Percentiles rank a stretch among this genome's conserved stretches.
phyloP scores from a whole-genome alignment of 2,329 filamentous ascomycete genomes.

The Bipolaris bicolor region DNA sequence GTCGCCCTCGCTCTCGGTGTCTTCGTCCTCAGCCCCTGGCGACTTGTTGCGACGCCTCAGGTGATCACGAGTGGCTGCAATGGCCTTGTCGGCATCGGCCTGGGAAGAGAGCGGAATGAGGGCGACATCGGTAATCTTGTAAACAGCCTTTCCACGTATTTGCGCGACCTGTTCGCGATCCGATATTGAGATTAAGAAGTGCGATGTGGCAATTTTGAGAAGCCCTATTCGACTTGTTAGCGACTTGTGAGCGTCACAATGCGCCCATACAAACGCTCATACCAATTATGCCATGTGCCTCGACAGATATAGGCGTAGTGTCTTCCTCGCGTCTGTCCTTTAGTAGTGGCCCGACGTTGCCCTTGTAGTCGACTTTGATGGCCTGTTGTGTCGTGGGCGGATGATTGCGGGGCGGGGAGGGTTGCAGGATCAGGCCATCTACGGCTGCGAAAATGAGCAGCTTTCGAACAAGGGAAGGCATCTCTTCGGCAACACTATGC shows the following conservation, averaged over 20 bases:
- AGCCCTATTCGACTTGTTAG: conserved; percentile 66
- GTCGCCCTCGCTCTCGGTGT: conserved; percentile 44
- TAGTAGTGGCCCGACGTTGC: conserved; percentile 58
- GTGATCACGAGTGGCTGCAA: conserved; percentile 65
- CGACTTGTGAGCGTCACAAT: not conserved
- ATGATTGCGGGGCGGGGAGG: conserved; percentile 64
- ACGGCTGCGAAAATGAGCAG: conserved; percentile 78
- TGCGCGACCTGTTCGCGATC: conserved; percentile 87
- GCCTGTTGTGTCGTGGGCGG: conserved; percentile 61
- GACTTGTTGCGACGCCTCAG: conserved; percentile 47
- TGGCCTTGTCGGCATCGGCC: conserved; percentile 73
- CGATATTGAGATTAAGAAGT: conserved; percentile 86
- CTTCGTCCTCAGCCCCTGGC: conserved; percentile 28
- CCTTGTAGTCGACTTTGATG: conserved; percentile 74
- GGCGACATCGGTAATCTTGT: conserved; percentile 85
- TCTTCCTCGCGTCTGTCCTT: conserved; percentile 49
- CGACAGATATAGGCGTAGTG: conserved; percentile 50
- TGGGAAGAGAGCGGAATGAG: conserved; percentile 86
- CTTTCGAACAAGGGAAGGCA: conserved; percentile 81
- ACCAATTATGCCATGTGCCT: conserved; percentile 64
- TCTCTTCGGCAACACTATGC: conserved; percentile 44
- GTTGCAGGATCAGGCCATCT: conserved; percentile 83
- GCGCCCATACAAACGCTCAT: conserved; percentile 20
- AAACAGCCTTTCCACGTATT: conserved; percentile 80
- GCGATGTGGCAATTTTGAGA: conserved; percentile 78